Conservation (phyloP, 163 green algal species). For the Volvox carteri region DNA sequence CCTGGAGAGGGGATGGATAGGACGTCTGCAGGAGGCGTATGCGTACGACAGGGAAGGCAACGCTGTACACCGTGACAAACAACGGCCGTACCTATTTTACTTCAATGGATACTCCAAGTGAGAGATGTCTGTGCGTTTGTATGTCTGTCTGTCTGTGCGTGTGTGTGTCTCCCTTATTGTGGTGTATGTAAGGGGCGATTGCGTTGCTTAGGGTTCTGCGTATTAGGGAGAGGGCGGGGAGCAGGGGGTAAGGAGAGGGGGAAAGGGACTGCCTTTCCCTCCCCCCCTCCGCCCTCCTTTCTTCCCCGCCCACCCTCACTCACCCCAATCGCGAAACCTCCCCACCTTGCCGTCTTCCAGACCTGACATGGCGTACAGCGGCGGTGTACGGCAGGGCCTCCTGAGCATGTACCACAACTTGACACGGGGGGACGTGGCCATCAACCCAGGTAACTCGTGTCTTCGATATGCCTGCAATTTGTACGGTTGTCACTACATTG, state of each 20-base stretch:
- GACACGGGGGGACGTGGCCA: constrained; percentile 6
- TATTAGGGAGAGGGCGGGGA: not conserved
- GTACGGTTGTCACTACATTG: too few species aligned
- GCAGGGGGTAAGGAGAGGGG: not conserved
- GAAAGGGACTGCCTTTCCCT: not conserved
- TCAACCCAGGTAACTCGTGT: constrained; percentile 55
- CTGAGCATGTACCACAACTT: constrained; percentile 34
- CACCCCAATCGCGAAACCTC: too few species aligned
- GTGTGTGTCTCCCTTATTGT: not conserved
- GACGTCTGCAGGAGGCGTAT: not conserved
- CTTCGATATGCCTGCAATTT: too few species aligned
- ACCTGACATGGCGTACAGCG: constrained; percentile 50
- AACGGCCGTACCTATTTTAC: constrained; percentile 26
- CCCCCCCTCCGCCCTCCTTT: not conserved
- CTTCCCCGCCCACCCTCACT: not conserved
- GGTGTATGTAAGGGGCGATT: not conserved
- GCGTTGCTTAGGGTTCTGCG: too few species aligned
- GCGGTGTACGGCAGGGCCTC: constrained; percentile 44
- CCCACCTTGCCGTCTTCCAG: not conserved
- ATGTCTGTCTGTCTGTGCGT: too few species aligned
- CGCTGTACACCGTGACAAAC: not conserved
- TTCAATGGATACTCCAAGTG: constrained; percentile 48
- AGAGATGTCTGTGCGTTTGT: not conserved
- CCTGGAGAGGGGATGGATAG: constrained; percentile 12
- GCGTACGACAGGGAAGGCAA: not conserved